Conservation (phyloP, 2,329 filamentous ascomycete genomes). For the Chaetomium sp. region DNA sequence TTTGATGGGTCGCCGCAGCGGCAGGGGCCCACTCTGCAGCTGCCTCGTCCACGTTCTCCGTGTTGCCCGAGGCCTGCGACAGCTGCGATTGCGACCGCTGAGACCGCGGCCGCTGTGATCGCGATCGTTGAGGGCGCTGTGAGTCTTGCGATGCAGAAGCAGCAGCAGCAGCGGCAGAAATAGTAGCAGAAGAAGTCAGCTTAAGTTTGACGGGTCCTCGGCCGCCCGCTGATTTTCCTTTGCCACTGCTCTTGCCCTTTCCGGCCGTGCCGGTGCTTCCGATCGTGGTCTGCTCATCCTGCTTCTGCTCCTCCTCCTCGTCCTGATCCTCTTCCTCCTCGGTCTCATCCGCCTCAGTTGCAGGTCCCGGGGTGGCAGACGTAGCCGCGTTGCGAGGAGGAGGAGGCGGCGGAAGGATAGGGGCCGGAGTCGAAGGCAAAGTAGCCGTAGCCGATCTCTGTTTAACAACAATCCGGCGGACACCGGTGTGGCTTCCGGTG, state of each 20-base stretch:
- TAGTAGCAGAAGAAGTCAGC: too few species aligned
- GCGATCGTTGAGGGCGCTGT: conserved; percentile 15
- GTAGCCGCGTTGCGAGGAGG: not conserved
- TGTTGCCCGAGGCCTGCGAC: conserved; percentile 13
- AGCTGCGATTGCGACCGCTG: too few species aligned
- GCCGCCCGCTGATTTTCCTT: conserved; percentile 4
- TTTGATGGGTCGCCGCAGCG: conserved; percentile 4
- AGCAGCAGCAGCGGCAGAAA: too few species aligned
- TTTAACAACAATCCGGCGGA: conserved; percentile 43
- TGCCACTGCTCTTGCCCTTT: not conserved
- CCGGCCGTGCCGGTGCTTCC: conserved; percentile 14
- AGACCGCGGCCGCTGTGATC: too few species aligned
- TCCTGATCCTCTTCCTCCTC: conserved; percentile 24
- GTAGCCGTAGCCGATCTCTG: conserved; percentile 13
- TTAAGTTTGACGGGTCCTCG: not conserved
- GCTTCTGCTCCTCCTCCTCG: conserved; percentile 22
- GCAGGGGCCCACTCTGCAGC: conserved; percentile 3
- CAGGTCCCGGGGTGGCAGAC: not conserved
- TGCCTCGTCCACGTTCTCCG: conserved; percentile 18
- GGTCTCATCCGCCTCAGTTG: conserved; percentile 23
- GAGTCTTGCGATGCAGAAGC: not conserved
- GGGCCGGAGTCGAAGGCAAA: not conserved
- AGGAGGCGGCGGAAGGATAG: not conserved
- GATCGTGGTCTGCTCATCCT: conserved; percentile 21
- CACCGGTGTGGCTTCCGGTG: conserved; percentile 22